phyloP scores from a whole-genome alignment of 2,329 filamentous ascomycete genomes.

The Colletotrichum incanum region DNA sequence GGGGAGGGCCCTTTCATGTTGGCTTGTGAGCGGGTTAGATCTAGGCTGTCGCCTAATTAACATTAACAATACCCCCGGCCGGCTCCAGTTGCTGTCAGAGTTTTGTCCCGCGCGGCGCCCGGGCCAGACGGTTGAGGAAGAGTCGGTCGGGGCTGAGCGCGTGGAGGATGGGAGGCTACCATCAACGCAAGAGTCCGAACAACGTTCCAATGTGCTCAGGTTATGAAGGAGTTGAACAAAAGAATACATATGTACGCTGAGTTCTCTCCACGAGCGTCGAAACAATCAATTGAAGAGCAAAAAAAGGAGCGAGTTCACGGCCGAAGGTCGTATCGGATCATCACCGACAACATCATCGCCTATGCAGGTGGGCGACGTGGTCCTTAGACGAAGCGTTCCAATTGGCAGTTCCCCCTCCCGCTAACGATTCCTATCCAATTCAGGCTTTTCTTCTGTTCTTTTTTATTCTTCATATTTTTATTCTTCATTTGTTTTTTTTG shows the following conservation, averaged over 20 bases:
- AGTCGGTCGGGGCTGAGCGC: not conserved
- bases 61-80: slow-evolving; percentile 3
- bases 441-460: slow-evolving; percentile 23
- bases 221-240: too few relatives aligned
- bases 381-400: slow-evolving; percentile 22
- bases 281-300: not conserved
- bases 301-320: not conserved
- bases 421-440: slow-evolving; percentile 33
- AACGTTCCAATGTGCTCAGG: not conserved
- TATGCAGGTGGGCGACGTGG: slow-evolving; percentile 39
- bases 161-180: not conserved
- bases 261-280: not conserved
- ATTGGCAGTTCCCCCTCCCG: slow-evolving; percentile 21
- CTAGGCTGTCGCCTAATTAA: slow-evolving; percentile 28
- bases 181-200: not conserved
- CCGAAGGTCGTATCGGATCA: slow-evolving; percentile 29
- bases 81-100: slow-evolving; percentile 7
- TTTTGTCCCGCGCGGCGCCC: not conserved
- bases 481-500: not conserved
- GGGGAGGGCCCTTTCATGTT: not conserved
- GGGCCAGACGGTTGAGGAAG: not conserved
- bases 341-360: slow-evolving; percentile 34
- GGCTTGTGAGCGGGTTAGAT: slow-evolving; percentile 21
- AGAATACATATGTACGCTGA: not conserved
- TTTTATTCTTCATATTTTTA: not conserved